Percentiles rank a stretch among this genome's conserved stretches.
These are phyloP conservation scores for Daphne laureola DNA, from an alignment of 441 rosid genomes.

Conservation along the genomic window DNA sequence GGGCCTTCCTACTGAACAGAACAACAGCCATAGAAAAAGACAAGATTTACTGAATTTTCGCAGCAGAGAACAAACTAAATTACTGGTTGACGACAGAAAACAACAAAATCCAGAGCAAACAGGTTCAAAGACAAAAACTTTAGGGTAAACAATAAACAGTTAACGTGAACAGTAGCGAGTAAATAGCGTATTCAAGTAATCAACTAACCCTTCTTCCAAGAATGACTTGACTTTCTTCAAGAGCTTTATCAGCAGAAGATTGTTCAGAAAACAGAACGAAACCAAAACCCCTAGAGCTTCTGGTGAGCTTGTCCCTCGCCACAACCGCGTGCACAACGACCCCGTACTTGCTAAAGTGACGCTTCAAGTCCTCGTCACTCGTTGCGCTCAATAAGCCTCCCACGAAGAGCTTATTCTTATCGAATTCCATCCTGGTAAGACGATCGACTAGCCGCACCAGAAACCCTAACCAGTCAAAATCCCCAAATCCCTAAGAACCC, in stretches of 20 bases:
- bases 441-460: not conserved
- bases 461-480: conserved; percentile 25
- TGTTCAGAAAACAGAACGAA: conserved; percentile 60
- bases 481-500: conserved; percentile 3
- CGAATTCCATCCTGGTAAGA: conserved; percentile 33
- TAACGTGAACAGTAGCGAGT: not conserved
- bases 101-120: not conserved
- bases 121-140: not conserved
- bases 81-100: not conserved
- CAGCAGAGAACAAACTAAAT: too few species aligned
- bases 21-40: not conserved
- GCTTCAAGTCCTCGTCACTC: conserved; percentile 41
- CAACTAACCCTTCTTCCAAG: conserved; percentile 61
- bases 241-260: conserved; percentile 44
- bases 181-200: conserved; percentile 13
- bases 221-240: conserved; percentile 43
- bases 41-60: not conserved
- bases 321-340: conserved; percentile 39
- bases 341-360: conserved; percentile 67
- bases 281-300: conserved; percentile 56
- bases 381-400: conserved; percentile 65
- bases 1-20: not conserved
- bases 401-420: conserved; percentile 52
- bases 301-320: conserved; percentile 42
- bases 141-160: not conserved